Evolutionary conservation across 768 basidiomycete genomes (phyloP), one percentile per base, ranked within the genome.

Genomic region (Leccinum pellstonianum): DNA sequence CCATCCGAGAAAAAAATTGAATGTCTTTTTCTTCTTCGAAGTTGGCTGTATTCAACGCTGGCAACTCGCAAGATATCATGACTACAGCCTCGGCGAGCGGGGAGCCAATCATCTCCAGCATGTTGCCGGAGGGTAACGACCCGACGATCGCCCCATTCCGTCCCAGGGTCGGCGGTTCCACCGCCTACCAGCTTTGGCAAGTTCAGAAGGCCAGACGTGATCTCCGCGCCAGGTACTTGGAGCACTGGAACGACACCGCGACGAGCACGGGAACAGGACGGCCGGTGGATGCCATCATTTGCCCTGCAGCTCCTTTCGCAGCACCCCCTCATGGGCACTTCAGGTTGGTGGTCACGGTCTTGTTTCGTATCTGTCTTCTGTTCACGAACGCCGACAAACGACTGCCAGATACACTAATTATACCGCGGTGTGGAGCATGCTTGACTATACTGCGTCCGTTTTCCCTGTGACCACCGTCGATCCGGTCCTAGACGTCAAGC

Each of bases 231-330:
- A 77, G 79, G 52, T 84, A 90, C 66, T 70, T 88, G 50, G 80
- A 85, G 51, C 73, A 82, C 52, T 91, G 89, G 90, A 79, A 85
- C 54, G 76, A 73, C 4, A 87, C 85, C 0, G 74, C 64, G 8
- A 61, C 56, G 0, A 51, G 64, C 14, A 91, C 89, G 0, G 83
- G 82, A 0, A 92, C 88, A 0, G 88, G 86, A 3, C 74, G 91
- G 2, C 86, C 89, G 4, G 81, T 92, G 6, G 91, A 93, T 66
- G 90, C 86, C 2, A 83, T 93, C 63, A 86, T 93, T 35, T 74
- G 78, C 2, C 87, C 91, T 19, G 79, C 76, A 3, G 85, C 86
- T 2, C 79, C 88, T 2, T 85, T 76, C 66, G 73, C 79, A 1
- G 86, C 90, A 1, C 74, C 83, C 5, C 88, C 85, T 9, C 90